Base-by-base conservation (phyloP, 805 yeast species). In the Sugiyamaella chiloensis region DNA sequence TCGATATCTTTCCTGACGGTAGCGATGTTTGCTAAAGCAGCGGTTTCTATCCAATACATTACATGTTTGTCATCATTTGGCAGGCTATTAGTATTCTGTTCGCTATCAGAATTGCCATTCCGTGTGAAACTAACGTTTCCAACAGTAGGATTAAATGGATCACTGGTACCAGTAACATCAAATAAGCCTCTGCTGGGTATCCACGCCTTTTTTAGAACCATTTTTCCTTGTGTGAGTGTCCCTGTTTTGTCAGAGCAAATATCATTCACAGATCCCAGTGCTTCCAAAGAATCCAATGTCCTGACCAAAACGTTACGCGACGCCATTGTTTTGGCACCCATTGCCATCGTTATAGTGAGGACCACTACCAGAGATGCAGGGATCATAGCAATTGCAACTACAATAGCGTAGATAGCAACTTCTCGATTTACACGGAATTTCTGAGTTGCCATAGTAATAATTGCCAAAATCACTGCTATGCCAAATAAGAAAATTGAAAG, bases 391-490 rank as follows among this genome's bases (percentile, higher is more conserved):
- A 85, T 69, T 59, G 85, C 86, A 41, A 85, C 90, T 68, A 95
- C 87, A 59, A 88, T 83, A 21, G 96, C 96, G 61, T 87, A 87
- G 42, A 87, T 81, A 11, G 95, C 95, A 30, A 87, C 93, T 56
- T 87, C 88, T 48, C 74, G 78, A 55, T 79, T 81, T n/a, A 87
- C 95, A 9, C 69, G 59, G 65, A 87, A 81, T 51, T 76, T 76
- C 66, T 87, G 95, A 7, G 93, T 79, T 1, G 82, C 95, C 95
- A 87, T 84, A 2, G 86, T 95, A 16, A 88, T 79, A 48, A 88
- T 81, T 1, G 96, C 96, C 60, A 87, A 83, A 1, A 88, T 56
- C n/a, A 87, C 93, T 4, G 96, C 96, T 40, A 87, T 69, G 57
- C 73, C 72, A 55, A 87, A 87, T 40, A 88, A 71, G 36, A 76